Base-by-base conservation (phyloP, 768 basidiomycete genomes). In the Suillus placidus region DNA sequence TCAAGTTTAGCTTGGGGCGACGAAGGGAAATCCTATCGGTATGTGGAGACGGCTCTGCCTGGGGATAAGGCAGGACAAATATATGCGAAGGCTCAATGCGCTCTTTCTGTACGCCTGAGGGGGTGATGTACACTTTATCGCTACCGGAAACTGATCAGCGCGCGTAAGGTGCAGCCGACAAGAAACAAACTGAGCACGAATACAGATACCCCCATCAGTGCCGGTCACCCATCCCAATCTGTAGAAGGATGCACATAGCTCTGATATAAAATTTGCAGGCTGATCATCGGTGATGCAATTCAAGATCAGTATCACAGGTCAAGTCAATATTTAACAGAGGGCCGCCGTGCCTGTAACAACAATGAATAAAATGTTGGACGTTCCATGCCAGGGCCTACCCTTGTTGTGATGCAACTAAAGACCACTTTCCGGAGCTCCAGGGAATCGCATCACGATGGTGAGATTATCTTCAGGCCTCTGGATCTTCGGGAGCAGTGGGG, bases 201-300 rank as follows among this genome's bases (percentile, higher is more conserved):
- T 93, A 67, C 86, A 88, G 66, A 93, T 92, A 1, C 92, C 92
- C 37, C 88, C 88, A 10, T 93, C 93, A 2, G 94, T 95, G 20
- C 94, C 93, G 3, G 94, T 95, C 1, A 95, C 94, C 94, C 94
- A 95, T 14, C 94, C 94, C 26, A 95, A 84, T 78, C 67, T 84
- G 84, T 95, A 95, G 77, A 96, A 95, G 7, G 87, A 85, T 51
- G 85, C 81, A 76, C 94, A 96, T 1, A 96, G 83, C 73, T 93
- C 91, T 37, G 91, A 91, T 61, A 95, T 95, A 68, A 95, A 83
- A 76, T 93, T 95, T n/a, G 94, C 94, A 23, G 94, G 93, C 88
- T 96, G 81, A 60, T 10, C 47, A 51, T 2, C 26, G 12, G 20
- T 18, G 56, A 45, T 32, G 16, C 30, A 18, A 26, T 26, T 52